Evolutionary conservation across 129 eudicot species (phyloP), one percentile per base, ranked within the genome.

Genomic region (Erigeron canadensis): DNA sequence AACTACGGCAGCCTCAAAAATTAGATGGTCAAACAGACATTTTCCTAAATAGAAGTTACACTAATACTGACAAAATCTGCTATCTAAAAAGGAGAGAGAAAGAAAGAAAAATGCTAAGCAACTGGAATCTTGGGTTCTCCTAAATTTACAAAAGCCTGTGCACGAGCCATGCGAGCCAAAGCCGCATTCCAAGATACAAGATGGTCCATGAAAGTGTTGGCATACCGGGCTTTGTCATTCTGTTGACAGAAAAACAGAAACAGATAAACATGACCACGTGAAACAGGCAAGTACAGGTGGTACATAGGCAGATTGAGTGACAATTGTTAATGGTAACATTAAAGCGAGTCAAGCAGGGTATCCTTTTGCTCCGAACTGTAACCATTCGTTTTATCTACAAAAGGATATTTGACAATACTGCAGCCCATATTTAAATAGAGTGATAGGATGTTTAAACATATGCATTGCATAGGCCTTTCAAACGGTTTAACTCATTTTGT

Each of bases 121-220:
- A 92, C 88, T 5, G 96, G 98, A 67, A 93, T 87, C 66, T 87
- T 84, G 63, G 98, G 98, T 77, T 93, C 98, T 58, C 98, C 98
- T 80, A 93, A 62, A 83, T 93, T 93, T 34, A 89, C 98, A 75
- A 93, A 93, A 51, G 96, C 80, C 53, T 89, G 96, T 13, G 96
- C 96, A 23, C 92, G 88, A 64, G 78, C 92, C 74, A 93, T 70
- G 21, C 96, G 98, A 6, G 59, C 88, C 78, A 83, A 73, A 55
- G 90, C 98, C 6, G 86, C 87, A 44, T 93, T 65, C 98, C 98
- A 93, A 45, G 98, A 93, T 5, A 93, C 90, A 8, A 93, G 96
- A 84, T 89, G 98, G 69, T 89, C 65, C 92, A 93, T 80, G 75
- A 85, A 93, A 16, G 73, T 79, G 13, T 80, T 85, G 8, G 79